Evolutionary conservation across 2,329 filamentous ascomycete species (phyloP).

Genomic region (Lasiodiplodia sp.): DNA sequence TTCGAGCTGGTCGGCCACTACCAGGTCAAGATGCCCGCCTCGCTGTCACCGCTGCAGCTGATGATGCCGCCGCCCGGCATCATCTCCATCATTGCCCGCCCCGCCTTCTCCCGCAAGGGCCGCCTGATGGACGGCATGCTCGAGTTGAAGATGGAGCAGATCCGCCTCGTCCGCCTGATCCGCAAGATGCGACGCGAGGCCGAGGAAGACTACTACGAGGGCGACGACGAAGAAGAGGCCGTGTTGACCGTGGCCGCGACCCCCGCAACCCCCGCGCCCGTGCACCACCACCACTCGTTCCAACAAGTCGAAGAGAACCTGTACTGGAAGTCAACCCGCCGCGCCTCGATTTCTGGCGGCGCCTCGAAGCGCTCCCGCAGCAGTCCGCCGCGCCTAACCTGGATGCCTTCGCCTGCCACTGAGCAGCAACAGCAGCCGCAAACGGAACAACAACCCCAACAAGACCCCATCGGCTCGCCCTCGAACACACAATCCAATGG

Average conservation of each 20-base stretch:
- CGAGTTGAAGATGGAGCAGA: conserved; percentile 17
- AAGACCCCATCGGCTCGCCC: background rate
- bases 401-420: background rate
- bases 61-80: conserved; percentile 23
- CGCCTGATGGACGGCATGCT: conserved; percentile 9
- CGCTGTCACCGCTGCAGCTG: conserved; percentile 6
- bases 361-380: background rate
- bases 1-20: conserved; percentile 21
- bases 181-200: background rate
- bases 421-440: background rate
- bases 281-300: background rate
- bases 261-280: background rate
- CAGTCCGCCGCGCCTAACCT: background rate
- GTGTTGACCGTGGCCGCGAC: background rate
- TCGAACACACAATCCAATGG: background rate
- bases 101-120: background rate
- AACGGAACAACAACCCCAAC: background rate
- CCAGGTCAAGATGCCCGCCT: conserved; percentile 5
- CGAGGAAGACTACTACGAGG: background rate
- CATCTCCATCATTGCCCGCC: conserved; percentile 15
- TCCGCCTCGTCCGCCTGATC: background rate
- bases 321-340: background rate
- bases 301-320: background rate
- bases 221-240: background rate
- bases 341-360: background rate